Conservation (phyloP, 306 rosid species). For the Cucumis melo region DNA sequence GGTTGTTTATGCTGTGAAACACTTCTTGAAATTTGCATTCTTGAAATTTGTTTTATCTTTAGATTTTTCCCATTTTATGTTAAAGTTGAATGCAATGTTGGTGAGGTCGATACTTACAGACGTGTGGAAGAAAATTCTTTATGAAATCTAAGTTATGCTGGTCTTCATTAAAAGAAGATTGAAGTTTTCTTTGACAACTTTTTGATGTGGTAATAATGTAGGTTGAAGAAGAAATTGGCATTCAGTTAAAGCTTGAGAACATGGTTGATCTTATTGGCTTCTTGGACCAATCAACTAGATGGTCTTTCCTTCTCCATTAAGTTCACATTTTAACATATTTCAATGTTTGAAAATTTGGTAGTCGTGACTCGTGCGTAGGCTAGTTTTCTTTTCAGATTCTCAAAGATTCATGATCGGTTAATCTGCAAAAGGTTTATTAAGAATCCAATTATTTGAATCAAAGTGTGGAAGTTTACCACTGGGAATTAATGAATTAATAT, state of each 20-base stretch:
- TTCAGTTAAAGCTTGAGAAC: conserved; percentile 49
- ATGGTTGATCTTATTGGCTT: conserved; percentile 79
- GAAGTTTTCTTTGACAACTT: neutral
- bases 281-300: conserved; percentile 59
- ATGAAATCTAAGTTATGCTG: neutral
- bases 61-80: no score
- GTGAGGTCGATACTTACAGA: no score
- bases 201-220: conserved; percentile 11
- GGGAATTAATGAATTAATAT: no score
- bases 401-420: neutral
- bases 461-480: no score
- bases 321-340: conserved; percentile 7
- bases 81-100: no score
- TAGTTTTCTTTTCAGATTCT: neutral
- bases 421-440: neutral
- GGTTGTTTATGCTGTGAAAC: no score
- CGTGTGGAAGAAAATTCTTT: no score
- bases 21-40: no score
- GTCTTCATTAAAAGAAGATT: neutral
- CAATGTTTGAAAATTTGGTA: neutral
- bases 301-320: conserved; percentile 68
- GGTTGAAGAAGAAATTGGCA: conserved; percentile 92
- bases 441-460: no score
- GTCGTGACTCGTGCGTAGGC: neutral
- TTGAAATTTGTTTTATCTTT: no score